Evolutionary conservation across 1,139 yeast genomes (phyloP).

Genomic region (Cylindricascospora bacillispora): DNA sequence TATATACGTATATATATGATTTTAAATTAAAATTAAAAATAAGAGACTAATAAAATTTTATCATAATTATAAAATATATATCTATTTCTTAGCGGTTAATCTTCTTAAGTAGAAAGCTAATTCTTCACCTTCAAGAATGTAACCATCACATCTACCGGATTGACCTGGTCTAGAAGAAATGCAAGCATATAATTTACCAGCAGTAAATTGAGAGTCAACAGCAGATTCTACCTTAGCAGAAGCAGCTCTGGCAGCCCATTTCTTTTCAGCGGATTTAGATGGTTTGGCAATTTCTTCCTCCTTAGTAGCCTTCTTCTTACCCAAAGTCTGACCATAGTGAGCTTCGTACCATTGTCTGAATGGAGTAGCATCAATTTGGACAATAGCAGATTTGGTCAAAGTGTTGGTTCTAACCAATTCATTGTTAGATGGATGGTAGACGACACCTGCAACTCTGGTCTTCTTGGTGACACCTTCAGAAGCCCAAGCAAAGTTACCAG

Average conservation of each 20-base stretch:
- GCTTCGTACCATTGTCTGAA: constrained; percentile 99
- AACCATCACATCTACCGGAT: constrained; percentile 99
- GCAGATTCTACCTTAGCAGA: constrained; percentile 77
- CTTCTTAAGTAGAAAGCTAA: constrained; percentile 99
- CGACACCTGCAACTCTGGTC: constrained; percentile 97
- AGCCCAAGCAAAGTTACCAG: constrained; percentile 99
- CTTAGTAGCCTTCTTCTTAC: constrained; percentile 45
- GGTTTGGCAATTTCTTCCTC: constrained; percentile 38
- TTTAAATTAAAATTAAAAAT: too few relatives aligned
- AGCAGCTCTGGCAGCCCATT: constrained; percentile 83
- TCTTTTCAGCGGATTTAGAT: constrained; percentile 80
- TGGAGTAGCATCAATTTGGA: constrained; percentile 99
- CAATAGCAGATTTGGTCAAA: constrained; percentile 96
- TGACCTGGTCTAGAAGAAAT: constrained; percentile 99
- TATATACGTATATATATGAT: too few relatives aligned
- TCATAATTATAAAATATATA: background rate
- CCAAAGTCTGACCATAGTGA: constrained; percentile 91
- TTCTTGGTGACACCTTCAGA: constrained; percentile 97
- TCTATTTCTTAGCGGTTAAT: constrained; percentile 95
- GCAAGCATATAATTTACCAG: constrained; percentile 98
- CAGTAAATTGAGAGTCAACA: constrained; percentile 91
- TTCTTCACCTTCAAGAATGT: constrained; percentile 99
- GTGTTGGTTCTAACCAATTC: constrained; percentile 99
- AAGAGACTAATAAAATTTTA: too few relatives aligned
- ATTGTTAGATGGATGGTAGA: constrained; percentile 98